phyloP scores from a whole-genome alignment of 495 filamentous ascomycete genomes.

The Penicillium argentinense region DNA sequence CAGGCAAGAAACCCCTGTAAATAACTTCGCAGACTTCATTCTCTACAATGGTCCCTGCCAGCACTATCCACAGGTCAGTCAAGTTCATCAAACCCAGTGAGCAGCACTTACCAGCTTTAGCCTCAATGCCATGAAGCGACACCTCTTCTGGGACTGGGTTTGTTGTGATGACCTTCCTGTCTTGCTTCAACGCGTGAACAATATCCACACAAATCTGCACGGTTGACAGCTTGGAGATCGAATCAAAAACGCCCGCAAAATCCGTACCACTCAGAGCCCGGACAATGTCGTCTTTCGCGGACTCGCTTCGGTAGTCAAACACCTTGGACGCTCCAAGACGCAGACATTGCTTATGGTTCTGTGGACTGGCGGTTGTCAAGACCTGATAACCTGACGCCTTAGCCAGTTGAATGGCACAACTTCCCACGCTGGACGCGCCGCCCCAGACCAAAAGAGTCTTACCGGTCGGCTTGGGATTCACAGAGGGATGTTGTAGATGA shows the following conservation, averaged over 20 bases:
- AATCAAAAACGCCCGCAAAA: slow-evolving; percentile 6
- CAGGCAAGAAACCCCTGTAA: slow-evolving; percentile 39
- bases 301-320: slow-evolving; percentile 55
- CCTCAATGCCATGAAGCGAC: no score
- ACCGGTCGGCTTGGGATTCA: no score
- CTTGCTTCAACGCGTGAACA: no score
- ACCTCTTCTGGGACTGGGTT: no score
- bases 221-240: slow-evolving; percentile 2
- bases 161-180: no score
- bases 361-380: slow-evolving; percentile 50
- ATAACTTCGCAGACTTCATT: slow-evolving; percentile 38
- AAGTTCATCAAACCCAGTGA: neutral
- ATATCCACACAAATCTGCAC: neutral
- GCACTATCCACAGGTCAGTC: slow-evolving; percentile 3
- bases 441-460: slow-evolving; percentile 45
- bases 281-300: slow-evolving; percentile 27
- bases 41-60: no score
- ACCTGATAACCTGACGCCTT: slow-evolving; percentile 55
- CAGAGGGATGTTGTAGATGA: slow-evolving; percentile 20
- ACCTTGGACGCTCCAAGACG: slow-evolving; percentile 54
- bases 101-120: neutral
- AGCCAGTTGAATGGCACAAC: slow-evolving; percentile 58
- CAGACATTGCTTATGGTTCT: no score
- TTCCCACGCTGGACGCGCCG: slow-evolving; percentile 56
- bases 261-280: neutral